Evolutionary conservation across 306 rosid species (phyloP), one percentile per base, ranked within the genome.

Genomic region (Alnus rubra): DNA sequence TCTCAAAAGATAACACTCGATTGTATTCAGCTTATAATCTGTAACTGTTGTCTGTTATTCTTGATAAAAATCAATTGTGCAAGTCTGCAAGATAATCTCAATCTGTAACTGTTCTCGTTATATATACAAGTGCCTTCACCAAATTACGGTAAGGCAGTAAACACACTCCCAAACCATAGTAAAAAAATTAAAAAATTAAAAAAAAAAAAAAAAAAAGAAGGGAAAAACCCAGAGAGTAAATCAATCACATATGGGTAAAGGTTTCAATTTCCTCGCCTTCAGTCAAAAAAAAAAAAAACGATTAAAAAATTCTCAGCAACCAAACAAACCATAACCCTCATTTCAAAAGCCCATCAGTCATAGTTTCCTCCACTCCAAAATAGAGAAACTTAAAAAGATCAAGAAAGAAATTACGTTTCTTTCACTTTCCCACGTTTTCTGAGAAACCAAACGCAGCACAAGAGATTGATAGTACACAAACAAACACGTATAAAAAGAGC

Each of bases 311-410:
- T 52, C 75, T 44, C 49, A 16, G 60, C 18, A 83, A 67, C 76
- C 76, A 78, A 53, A 68, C 74, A 74, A 50, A 71, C n/a, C 6
- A 60, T 4, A 31, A 19, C 14, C 45, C n/a, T 71, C 8, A 31
- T 11, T 62, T 71, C 73, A 53, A 50, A 56, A 35, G 35, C 53
- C 47, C 49, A n/a, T 10, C 1, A 6, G 14, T 30, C 28, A 18
- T 19, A 35, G 59, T 23, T 65, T 56, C 51, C 45, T 65, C 79
- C 28, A 47, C 19, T 56, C 55, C 50, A 37, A 49, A 14, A 3
- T 30, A 56, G 15, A 56, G 59, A 69, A 80, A 49, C n/a, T 23
- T 39, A 49, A 81, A 33, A 18, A 10, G 28, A 54, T 4, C 30
- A 63, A 79, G 28, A 9, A 8, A 13, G 45, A 76, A 28, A 11